These are phyloP conservation scores for Oldenlandia corymbosa DNA, from an alignment of 257 asterid genomes.

Conservation along the genomic window DNA sequence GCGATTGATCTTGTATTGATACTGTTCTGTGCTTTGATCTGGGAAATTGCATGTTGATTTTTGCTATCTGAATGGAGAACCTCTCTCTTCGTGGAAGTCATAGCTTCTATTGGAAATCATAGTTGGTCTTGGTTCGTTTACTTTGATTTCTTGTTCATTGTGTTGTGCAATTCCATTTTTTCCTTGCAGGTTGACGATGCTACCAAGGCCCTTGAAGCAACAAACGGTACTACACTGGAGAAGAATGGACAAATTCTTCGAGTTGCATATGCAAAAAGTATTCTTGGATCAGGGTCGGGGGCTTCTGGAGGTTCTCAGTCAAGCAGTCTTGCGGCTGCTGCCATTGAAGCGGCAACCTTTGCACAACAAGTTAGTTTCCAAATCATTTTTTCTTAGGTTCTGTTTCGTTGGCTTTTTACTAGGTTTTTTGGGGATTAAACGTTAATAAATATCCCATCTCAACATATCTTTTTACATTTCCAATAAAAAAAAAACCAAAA, in stretches of 20 bases:
- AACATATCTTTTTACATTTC: too few species aligned
- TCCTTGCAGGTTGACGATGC: constrained; percentile 86
- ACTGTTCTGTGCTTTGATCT: too few species aligned
- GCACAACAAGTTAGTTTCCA: constrained; percentile 82
- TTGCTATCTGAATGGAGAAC: too few species aligned
- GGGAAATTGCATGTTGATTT: too few species aligned
- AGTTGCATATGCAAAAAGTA: constrained; percentile 98
- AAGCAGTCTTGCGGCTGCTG: constrained; percentile 98
- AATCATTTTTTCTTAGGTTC: constrained; percentile 16
- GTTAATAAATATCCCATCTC: too few species aligned
- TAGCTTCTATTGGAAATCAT: too few species aligned
- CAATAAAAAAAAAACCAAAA: too few species aligned
- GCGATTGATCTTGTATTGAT: too few species aligned
- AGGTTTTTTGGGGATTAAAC: too few species aligned
- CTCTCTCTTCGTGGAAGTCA: background rate
- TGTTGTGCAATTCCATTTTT: too few species aligned
- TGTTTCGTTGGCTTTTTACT: too few species aligned
- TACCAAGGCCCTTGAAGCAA: constrained; percentile 86
- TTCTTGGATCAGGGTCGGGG: constrained; percentile 78
- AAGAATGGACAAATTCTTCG: constrained; percentile 98
- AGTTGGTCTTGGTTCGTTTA: background rate
- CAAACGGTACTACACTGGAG: constrained; percentile 87
- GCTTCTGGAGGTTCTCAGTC: constrained; percentile 76
- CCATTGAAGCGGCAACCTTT: constrained; percentile 98
- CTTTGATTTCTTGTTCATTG: constrained; percentile 20